Conservation (phyloP, 768 basidiomycete genomes). For the Porpolomopsis calyptriformis region DNA sequence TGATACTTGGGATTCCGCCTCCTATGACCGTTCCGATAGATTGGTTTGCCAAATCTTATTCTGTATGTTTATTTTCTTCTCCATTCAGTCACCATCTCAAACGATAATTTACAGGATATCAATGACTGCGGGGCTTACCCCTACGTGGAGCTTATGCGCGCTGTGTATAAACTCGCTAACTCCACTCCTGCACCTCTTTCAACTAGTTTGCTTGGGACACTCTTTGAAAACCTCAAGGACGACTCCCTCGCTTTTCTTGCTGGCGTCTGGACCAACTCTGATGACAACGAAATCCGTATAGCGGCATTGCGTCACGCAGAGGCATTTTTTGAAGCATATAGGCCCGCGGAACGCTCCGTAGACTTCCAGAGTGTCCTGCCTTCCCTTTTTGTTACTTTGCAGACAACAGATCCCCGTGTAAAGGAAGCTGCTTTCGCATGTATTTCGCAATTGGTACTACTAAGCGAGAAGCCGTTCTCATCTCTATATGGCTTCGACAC, state of each 20-base stretch:
- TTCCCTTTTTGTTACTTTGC: conserved; percentile 51
- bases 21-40: conserved; percentile 33
- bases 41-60: conserved; percentile 37
- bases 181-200: conserved; percentile 40
- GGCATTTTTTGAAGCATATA: conserved; percentile 73
- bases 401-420: conserved; percentile 30
- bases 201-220: conserved; percentile 42
- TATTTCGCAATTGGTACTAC: conserved; percentile 34
- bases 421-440: conserved; percentile 48
- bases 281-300: conserved; percentile 27
- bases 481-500: conserved; percentile 63
- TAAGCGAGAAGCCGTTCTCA: conserved; percentile 33
- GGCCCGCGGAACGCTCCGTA: conserved; percentile 35
- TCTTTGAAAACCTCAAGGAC: conserved; percentile 61
- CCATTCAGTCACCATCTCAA: neutral
- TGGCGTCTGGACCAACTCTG: conserved; percentile 44
- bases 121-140: conserved; percentile 20
- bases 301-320: conserved; percentile 64
- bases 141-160: conserved; percentile 53
- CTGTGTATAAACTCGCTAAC: conserved; percentile 60
- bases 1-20: conserved; percentile 38
- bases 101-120: conserved; percentile 1
- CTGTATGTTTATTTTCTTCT: conserved; percentile 21
- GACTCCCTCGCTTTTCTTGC: conserved; percentile 74
- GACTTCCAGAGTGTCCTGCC: conserved; percentile 81